phyloP scores from a whole-genome alignment of 2,329 filamentous ascomycete species.

The Penicillium fuscoglaucum region DNA sequence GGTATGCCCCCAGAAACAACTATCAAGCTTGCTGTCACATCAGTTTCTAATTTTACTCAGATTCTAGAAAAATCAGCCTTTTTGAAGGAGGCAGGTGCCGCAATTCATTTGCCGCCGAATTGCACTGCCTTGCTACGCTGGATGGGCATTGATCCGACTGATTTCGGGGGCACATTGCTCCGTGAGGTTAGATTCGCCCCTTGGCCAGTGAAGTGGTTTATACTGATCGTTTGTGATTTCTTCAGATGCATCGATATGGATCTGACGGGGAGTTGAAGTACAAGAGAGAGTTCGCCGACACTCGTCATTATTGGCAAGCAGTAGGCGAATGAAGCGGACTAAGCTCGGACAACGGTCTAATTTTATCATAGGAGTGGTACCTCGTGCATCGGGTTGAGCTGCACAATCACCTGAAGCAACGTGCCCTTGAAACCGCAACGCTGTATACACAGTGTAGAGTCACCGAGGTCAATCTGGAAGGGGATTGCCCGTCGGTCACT shows the following conservation, averaged over 20 bases:
- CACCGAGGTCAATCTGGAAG: conserved; percentile 15
- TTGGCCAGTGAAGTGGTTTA: not conserved
- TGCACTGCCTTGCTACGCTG: conserved; percentile 28
- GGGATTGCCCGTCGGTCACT: conserved; percentile 16
- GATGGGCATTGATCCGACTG: conserved; percentile 24
- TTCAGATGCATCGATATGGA: conserved; percentile 24
- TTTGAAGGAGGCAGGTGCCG: conserved; percentile 28
- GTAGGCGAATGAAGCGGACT: conserved; percentile 9
- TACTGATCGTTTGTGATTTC: not conserved
- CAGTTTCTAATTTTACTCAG: conserved; percentile 15
- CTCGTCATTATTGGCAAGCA: conserved; percentile 27
- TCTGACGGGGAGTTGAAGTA: conserved; percentile 18
- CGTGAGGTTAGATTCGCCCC: conserved; percentile 16
- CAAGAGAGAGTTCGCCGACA: conserved; percentile 16
- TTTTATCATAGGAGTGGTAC: conserved; percentile 27
- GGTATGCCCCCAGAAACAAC: conserved; percentile 20
- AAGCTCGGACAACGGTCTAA: not conserved
- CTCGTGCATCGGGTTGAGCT: conserved; percentile 47
- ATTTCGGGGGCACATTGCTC: conserved; percentile 28
- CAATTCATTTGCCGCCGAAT: conserved; percentile 31
- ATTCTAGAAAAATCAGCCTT: conserved; percentile 32
- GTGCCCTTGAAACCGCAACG: conserved; percentile 29
- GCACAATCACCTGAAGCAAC: conserved; percentile 39
- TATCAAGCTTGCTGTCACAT: not conserved
- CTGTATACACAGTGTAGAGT: conserved; percentile 28